Evolutionary conservation across 768 basidiomycete genomes (phyloP).

Genomic region (Psilocybe tampanensis): DNA sequence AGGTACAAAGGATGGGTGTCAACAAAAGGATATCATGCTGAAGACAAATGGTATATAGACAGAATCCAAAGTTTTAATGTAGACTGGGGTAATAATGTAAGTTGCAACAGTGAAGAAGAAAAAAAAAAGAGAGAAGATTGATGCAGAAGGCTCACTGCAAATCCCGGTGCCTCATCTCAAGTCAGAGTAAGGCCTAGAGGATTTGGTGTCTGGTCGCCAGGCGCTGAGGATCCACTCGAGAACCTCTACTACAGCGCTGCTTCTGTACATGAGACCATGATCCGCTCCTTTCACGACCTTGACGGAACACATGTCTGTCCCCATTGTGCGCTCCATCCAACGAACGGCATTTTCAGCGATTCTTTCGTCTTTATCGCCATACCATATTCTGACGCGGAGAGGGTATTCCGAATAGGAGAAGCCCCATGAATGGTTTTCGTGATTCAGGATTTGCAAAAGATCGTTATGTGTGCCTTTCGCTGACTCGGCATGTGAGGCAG

Average conservation of each 20-base stretch:
- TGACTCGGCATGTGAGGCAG: conserved; percentile 94
- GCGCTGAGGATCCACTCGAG: conserved; percentile 68
- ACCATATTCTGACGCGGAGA: conserved; percentile 84
- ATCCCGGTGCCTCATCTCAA: conserved; percentile 11
- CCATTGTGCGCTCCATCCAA: conserved; percentile 91
- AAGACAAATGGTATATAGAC: conserved; percentile 19
- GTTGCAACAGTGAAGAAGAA: neutral
- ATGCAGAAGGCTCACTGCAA: neutral
- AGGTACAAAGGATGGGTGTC: conserved; percentile 15
- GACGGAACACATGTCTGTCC: conserved; percentile 71
- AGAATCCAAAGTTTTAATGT: conserved; percentile 2
- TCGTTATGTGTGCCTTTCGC: conserved; percentile 90
- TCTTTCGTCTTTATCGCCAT: conserved; percentile 91
- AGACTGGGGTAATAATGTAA: conserved; percentile 5
- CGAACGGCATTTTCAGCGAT: conserved; percentile 89
- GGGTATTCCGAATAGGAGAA: conserved; percentile 85
- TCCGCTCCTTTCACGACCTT: conserved; percentile 87
- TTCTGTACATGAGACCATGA: conserved; percentile 93
- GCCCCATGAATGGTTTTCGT: conserved; percentile 86
- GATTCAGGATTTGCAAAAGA: conserved; percentile 89
- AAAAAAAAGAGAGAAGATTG: neutral
- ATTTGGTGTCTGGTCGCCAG: conserved; percentile 38
- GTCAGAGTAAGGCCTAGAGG: conserved; percentile 21
- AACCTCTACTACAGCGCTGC: conserved; percentile 83
- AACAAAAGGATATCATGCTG: conserved; percentile 16